Conservation (phyloP, 2,329 filamentous ascomycete species). For the Epichloe baconii region DNA sequence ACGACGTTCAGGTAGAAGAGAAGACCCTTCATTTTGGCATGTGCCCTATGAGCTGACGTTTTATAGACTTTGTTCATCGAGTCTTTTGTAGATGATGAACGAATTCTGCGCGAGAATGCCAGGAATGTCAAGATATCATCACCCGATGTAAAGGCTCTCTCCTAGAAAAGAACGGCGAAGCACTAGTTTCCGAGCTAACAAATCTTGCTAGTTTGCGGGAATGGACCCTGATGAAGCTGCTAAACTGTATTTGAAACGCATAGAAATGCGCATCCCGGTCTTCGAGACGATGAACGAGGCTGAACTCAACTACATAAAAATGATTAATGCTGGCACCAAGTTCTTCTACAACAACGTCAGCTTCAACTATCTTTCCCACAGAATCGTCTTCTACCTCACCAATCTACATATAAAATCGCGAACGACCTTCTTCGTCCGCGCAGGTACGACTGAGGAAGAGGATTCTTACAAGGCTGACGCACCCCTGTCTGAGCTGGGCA, state of each 20-base stretch:
- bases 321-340: constrained; percentile 93
- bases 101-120: constrained; percentile 91
- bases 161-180: neutral
- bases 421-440: constrained; percentile 83
- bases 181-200: neutral
- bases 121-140: constrained; percentile 96
- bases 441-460: constrained; percentile 75
- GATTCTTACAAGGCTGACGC: constrained; percentile 89
- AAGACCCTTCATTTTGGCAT: neutral
- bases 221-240: constrained; percentile 92
- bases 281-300: constrained; percentile 94
- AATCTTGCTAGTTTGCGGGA: constrained; percentile 53
- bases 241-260: constrained; percentile 77
- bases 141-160: constrained; percentile 55
- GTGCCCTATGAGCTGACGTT: neutral
- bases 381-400: constrained; percentile 96
- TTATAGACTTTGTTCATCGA: constrained; percentile 85
- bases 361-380: constrained; percentile 91
- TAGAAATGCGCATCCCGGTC: constrained; percentile 82
- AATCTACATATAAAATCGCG: constrained; percentile 95
- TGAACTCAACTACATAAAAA: constrained; percentile 95
- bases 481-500: constrained; percentile 65
- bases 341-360: constrained; percentile 95
- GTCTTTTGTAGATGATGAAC: constrained; percentile 84
- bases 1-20: constrained; percentile 65